Evolutionary conservation across 208 protist species (phyloP), one percentile per base, ranked within the genome.

Genomic region (Leishmania aethiopica): DNA sequence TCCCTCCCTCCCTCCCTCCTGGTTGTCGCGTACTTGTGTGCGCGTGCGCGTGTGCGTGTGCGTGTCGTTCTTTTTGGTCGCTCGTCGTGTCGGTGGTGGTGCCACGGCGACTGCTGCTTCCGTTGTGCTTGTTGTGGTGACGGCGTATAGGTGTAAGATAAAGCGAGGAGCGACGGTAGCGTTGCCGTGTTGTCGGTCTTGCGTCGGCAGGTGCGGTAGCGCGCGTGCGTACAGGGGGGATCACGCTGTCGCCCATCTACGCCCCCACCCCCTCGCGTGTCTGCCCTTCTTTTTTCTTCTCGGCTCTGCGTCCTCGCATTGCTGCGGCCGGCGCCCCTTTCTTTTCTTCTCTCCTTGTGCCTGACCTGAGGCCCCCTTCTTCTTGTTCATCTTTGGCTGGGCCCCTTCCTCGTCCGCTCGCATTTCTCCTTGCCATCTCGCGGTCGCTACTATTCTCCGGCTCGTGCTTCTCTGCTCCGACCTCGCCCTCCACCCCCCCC

Each of bases 401-500:
- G 60, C 42, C n/a, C 55, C 32, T 75, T 4, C 32, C 25, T n/a
- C 69, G 73, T 62, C 51, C 47, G 47, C 66, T 19, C 10, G 15
- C 57, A 55, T 10, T 75, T 1, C 8, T 62, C 45, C 51, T 78
- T 42, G 5, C 42, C 37, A 17, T 53, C 19, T 55, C 45, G 45
- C 45, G 45, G 28, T 47, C 49, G 47, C 49, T 19, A 60, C 25
- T 78, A 66, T 78, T 28, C n/a, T 32, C 25, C 40, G 45, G n/a
- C 69, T 67, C 70, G 60, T 37, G 60, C 72, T 74, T 76, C 6
- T 25, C 57, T 83, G 8, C n/a, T 77, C 55, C n/a, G 57, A 62
- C 57, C 28, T 62, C 57, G 19, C 25, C 57, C 57, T 17, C 57
- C 0, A 11, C 28, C 1, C 28, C 57, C 19, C 57, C 2, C 13